These are phyloP conservation scores for Aureoboletus auriporus DNA, from an alignment of 768 basidiomycete species.

Conservation along the genomic window DNA sequence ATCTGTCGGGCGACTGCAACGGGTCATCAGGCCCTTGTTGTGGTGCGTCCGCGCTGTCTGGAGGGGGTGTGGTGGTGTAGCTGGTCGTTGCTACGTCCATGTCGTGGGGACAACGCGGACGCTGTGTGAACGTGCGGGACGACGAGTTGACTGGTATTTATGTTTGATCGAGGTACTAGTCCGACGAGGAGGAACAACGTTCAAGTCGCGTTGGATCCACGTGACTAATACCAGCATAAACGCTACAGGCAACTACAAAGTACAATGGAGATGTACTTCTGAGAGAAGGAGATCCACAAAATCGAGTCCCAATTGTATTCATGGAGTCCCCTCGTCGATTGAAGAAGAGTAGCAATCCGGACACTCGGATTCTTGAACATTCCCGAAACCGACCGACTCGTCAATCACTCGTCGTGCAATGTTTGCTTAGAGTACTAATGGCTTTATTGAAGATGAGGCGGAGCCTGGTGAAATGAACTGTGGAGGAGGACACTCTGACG, in stretches of 20 bases:
- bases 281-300: neutral
- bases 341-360: neutral
- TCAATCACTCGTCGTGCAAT: neutral
- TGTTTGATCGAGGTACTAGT: constrained; percentile 19
- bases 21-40: constrained; percentile 50
- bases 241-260: neutral
- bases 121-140: neutral
- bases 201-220: constrained; percentile 28
- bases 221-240: constrained; percentile 17
- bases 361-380: neutral
- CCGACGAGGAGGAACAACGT: constrained; percentile 13
- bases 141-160: neutral
- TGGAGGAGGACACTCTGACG: constrained; percentile 8
- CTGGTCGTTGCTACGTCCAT: constrained; percentile 21
- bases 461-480: constrained; percentile 13
- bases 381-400: neutral
- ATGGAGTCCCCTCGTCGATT: too few species aligned
- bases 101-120: neutral
- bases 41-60: constrained; percentile 36
- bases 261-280: constrained; percentile 9
- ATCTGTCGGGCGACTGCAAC: constrained; percentile 50
- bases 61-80: constrained; percentile 25
- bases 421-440: constrained; percentile 5
- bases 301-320: too few species aligned
- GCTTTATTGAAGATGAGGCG: constrained; percentile 11